These are phyloP conservation scores for Sporothrix luriei DNA, from an alignment of 2,329 filamentous ascomycete genomes.

Conservation along the genomic window DNA sequence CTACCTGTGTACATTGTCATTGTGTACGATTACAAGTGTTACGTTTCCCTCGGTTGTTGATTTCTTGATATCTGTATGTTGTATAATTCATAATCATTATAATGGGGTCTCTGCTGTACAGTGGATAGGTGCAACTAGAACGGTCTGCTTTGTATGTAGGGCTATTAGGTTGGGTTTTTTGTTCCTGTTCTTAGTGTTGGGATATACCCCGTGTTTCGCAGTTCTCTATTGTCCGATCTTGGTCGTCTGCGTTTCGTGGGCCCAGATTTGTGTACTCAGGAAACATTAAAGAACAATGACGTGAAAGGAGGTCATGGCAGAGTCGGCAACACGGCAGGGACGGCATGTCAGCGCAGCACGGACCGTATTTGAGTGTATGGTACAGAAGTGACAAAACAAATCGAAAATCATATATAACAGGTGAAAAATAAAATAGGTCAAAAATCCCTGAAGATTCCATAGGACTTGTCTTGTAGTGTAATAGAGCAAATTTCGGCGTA, in stretches of 20 bases:
- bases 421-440: not conserved
- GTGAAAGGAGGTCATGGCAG: slow-evolving; percentile 5
- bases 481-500: too few species aligned
- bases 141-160: not conserved
- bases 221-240: not conserved
- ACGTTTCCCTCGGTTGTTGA: not conserved
- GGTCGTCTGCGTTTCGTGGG: not conserved
- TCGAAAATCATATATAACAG: not conserved
- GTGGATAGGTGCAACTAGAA: not conserved
- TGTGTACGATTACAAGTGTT: slow-evolving; percentile 11
- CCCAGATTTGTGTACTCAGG: too few species aligned
- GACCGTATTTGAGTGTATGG: not conserved
- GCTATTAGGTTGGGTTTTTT: not conserved
- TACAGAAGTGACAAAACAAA: too few species aligned
- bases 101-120: not conserved
- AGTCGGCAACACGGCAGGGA: slow-evolving; percentile 8
- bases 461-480: too few species aligned
- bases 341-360: not conserved
- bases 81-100: slow-evolving; percentile 14
- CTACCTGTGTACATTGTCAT: slow-evolving; percentile 6
- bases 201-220: slow-evolving; percentile 9
- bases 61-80: not conserved
- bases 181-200: not conserved
- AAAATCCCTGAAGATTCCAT: not conserved
- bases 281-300: too few species aligned